Conservation (phyloP, 768 basidiomycete species). For the Lactifluus pinguis region DNA sequence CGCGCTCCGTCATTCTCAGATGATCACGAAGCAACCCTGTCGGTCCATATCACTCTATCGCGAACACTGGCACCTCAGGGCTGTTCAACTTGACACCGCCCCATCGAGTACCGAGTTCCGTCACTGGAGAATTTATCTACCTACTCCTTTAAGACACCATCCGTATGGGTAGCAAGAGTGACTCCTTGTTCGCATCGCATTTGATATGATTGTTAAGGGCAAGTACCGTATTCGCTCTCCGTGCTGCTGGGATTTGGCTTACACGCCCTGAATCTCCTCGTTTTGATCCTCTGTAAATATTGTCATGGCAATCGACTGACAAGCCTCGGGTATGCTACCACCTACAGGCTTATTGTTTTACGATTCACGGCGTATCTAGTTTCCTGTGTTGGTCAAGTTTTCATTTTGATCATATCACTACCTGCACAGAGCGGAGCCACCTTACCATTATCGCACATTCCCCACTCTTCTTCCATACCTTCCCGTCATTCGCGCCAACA, state of each 20-base stretch:
- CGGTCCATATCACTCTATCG: neutral
- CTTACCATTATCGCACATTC: neutral
- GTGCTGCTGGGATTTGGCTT: neutral
- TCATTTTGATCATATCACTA: neutral
- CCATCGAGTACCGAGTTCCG: neutral
- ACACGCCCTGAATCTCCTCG: neutral
- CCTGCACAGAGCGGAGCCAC: conserved; percentile 1
- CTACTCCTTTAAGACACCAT: conserved; percentile 6
- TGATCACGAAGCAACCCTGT: conserved; percentile 6
- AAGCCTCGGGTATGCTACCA: neutral
- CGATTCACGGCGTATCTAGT: neutral
- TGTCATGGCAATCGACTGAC: conserved; percentile 2
- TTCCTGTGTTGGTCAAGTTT: conserved; percentile 1
- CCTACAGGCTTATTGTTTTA: neutral
- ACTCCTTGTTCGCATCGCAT: neutral
- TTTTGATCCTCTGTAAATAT: conserved; percentile 1
- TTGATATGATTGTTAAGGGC: conserved; percentile 4
- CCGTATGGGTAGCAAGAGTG: conserved; percentile 2
- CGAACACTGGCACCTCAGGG: neutral
- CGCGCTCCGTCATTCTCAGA: conserved; percentile 11
- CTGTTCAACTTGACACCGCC: conserved; percentile 1
- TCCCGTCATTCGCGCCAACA: neutral
- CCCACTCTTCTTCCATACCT: neutral
- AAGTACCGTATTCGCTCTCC: neutral
- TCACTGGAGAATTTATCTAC: neutral